Conservation (phyloP, 2,329 filamentous ascomycete species). For the Botryotinia convoluta region DNA sequence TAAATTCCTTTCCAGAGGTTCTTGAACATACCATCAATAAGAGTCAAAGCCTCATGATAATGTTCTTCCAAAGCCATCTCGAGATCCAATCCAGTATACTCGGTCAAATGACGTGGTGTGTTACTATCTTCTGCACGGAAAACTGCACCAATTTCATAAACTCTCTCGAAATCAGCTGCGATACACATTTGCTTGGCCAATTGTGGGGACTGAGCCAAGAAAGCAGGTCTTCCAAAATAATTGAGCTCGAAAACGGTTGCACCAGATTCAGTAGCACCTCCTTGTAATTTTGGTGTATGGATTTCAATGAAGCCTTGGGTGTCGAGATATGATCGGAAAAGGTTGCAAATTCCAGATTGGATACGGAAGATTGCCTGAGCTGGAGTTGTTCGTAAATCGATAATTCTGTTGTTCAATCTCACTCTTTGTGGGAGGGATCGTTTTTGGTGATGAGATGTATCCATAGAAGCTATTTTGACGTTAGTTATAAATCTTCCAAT, state of each 20-base stretch:
- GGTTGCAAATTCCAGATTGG: slow-evolving; percentile 73
- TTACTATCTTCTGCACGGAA: slow-evolving; percentile 96
- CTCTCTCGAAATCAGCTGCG: slow-evolving; percentile 81
- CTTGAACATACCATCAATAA: slow-evolving; percentile 80
- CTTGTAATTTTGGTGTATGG: slow-evolving; percentile 88
- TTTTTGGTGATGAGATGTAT: slow-evolving; percentile 26
- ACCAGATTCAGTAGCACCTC: slow-evolving; percentile 85
- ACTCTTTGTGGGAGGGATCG: slow-evolving; percentile 44
- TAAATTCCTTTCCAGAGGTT: slow-evolving; percentile 72
- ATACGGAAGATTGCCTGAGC: slow-evolving; percentile 88
- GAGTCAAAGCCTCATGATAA: slow-evolving; percentile 81
- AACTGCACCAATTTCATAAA: slow-evolving; percentile 86
- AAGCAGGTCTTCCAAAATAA: slow-evolving; percentile 85
- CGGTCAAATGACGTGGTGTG: slow-evolving; percentile 89
- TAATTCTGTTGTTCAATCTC: slow-evolving; percentile 73
- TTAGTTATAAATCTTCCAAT: slow-evolving; percentile 18
- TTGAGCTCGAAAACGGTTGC: slow-evolving; percentile 88
- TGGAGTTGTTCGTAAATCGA: slow-evolving; percentile 81
- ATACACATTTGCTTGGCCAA: slow-evolving; percentile 92
- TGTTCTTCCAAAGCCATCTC: slow-evolving; percentile 90
- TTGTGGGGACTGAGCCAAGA: slow-evolving; percentile 88
- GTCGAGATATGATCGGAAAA: slow-evolving; percentile 76
- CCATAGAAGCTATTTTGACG: slow-evolving; percentile 27
- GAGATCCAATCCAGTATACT: slow-evolving; percentile 89
- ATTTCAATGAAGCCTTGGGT: slow-evolving; percentile 83